phyloP scores from a whole-genome alignment of 2,329 filamentous ascomycete species.

The Pseudopyricularia cyperi region DNA sequence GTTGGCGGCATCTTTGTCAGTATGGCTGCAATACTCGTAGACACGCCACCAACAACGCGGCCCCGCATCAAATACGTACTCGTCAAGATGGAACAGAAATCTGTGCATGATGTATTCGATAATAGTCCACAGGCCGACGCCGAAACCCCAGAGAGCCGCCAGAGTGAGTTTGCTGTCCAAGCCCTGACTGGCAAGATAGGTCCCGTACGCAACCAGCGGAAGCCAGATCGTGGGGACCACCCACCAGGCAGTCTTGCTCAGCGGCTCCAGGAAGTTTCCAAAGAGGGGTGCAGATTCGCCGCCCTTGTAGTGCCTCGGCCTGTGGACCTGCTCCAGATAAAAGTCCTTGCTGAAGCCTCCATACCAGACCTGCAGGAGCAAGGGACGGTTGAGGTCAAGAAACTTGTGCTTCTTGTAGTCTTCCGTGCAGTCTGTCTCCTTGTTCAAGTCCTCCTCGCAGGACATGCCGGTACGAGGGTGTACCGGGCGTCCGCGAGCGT shows the following conservation, averaged over 20 bases:
- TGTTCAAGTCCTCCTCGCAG: slow-evolving; percentile 70
- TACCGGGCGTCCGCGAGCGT: slow-evolving; percentile 19
- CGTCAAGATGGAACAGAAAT: slow-evolving; percentile 86
- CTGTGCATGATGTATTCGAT: slow-evolving; percentile 83
- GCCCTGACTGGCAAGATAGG: slow-evolving; percentile 49
- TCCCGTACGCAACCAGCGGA: slow-evolving; percentile 65
- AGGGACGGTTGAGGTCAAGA: slow-evolving; percentile 71
- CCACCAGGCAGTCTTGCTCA: slow-evolving; percentile 93
- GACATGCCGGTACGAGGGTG: slow-evolving; percentile 75
- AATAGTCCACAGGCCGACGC: slow-evolving; percentile 73
- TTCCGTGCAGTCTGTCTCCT: slow-evolving; percentile 61
- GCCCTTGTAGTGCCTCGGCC: slow-evolving; percentile 89
- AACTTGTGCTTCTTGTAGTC: slow-evolving; percentile 94
- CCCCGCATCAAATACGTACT: slow-evolving; percentile 41
- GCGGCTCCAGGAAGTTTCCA: slow-evolving; percentile 96
- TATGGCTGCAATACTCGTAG: neutral
- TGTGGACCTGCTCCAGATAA: slow-evolving; percentile 91
- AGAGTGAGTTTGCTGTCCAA: slow-evolving; percentile 35
- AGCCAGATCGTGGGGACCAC: slow-evolving; percentile 74
- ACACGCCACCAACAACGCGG: neutral
- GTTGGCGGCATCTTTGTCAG: neutral
- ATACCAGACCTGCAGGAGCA: slow-evolving; percentile 78
- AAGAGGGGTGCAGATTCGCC: slow-evolving; percentile 88
- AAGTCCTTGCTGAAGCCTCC: slow-evolving; percentile 90
- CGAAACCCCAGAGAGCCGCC: slow-evolving; percentile 52